Evolutionary conservation across 176 grass and related monocot genomes (phyloP), one percentile per base, ranked within the genome.

Genomic region (Pontederia paniculata): DNA sequence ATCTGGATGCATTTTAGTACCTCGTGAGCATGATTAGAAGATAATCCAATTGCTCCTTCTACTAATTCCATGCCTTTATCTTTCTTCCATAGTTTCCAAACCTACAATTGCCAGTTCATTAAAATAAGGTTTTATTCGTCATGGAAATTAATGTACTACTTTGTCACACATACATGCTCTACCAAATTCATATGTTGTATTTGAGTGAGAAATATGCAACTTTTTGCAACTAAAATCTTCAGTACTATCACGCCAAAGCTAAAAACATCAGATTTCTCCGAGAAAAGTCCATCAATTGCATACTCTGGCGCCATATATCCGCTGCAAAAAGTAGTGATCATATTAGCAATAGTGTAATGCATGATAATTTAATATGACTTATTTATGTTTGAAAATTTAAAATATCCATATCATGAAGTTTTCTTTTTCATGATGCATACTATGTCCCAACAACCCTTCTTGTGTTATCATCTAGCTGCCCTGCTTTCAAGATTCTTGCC

Each of bases 391-490:
- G n/a, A n/a, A n/a, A n/a, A n/a, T n/a, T n/a, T n/a, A n/a, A n/a
- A n/a, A n/a, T n/a, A 57, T 71, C 54, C 22, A 15, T 22, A 57
- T 71, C 68, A 23, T 57, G 58, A 28, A 71, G 68, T 58, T 23
- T 71, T 71, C 25, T 31, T 57, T 10, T 50, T 55, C 58, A 57
- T 59, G 0, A 71, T 25, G 58, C 58, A 50, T 22, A n/a, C n/a
- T n/a, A n/a, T n/a, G n/a, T n/a, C n/a, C n/a, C n/a, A n/a, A n/a
- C n/a, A n/a, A n/a, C n/a, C n/a, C n/a, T n/a, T n/a, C n/a, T n/a
- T n/a, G n/a, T n/a, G n/a, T n/a, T n/a, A n/a, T n/a, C n/a, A n/a
- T n/a, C n/a, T n/a, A n/a, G n/a, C n/a, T n/a, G n/a, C n/a, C n/a
- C n/a, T n/a, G n/a, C n/a, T n/a, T n/a, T n/a, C n/a, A n/a, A n/a